phyloP scores from a whole-genome alignment of 805 yeast species.

The Blastobotrys parvus region DNA sequence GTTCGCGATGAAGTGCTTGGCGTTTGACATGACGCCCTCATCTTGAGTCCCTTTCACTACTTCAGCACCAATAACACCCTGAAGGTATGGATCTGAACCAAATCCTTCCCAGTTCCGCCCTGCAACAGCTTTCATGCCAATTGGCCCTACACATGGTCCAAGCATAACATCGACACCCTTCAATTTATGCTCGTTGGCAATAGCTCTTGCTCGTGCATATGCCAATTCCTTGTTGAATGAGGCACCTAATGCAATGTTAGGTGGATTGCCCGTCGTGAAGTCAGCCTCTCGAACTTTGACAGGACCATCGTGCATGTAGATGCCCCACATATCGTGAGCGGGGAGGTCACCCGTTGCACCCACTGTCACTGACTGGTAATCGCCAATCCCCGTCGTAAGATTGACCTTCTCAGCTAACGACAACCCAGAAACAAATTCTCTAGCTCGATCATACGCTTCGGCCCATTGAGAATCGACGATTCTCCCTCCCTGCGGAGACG shows the following conservation, averaged over 20 bases:
- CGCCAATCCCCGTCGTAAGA: conserved; percentile 53
- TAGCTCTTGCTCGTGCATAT: conserved; percentile 43
- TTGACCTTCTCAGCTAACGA: conserved; percentile 50
- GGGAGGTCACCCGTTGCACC: conserved; percentile 54
- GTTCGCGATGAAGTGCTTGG: conserved; percentile 47
- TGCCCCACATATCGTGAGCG: conserved; percentile 42
- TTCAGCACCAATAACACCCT: conserved; percentile 44
- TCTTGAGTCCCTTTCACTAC: conserved; percentile 47
- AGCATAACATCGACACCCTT: conserved; percentile 48
- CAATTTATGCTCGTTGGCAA: conserved; percentile 43
- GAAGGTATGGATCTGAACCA: conserved; percentile 52
- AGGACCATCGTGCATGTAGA: conserved; percentile 56
- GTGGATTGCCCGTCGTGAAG: conserved; percentile 46
- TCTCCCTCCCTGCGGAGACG: conserved; percentile 15
- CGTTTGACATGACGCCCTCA: conserved; percentile 48
- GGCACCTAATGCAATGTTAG: conserved; percentile 50
- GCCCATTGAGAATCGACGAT: conserved; percentile 39
- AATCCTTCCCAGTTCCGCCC: conserved; percentile 59
- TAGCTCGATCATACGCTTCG: conserved; percentile 46
- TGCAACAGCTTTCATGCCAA: conserved; percentile 51
- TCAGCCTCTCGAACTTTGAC: conserved; percentile 48
- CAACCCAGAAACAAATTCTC: conserved; percentile 46
- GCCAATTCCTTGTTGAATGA: conserved; percentile 46
- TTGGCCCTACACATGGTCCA: conserved; percentile 51
- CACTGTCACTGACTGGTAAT: conserved; percentile 45